phyloP scores from a whole-genome alignment of 169 alveolate species.

The Eimeria maxima region DNA sequence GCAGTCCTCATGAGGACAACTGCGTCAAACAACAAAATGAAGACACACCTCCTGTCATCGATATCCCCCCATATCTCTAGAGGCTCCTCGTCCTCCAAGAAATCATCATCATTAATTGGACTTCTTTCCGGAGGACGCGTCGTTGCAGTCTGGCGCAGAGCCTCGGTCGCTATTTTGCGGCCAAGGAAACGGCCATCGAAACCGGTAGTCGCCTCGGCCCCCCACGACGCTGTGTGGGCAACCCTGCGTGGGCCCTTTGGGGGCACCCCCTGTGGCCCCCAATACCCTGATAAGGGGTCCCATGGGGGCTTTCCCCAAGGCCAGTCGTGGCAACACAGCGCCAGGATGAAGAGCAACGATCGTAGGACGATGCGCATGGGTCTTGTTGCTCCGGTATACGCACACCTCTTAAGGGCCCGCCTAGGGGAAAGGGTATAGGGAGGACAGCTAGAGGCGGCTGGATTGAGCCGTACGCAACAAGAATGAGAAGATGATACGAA shows the following conservation, averaged over 20 bases:
- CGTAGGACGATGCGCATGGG: neutral
- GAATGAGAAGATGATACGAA: no score
- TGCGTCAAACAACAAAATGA: neutral
- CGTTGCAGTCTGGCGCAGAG: neutral
- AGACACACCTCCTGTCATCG: slow-evolving; percentile 39
- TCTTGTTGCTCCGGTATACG: neutral
- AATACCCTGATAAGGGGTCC: neutral
- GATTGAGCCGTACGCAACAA: no score
- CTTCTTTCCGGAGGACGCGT: neutral
- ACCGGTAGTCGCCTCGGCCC: neutral
- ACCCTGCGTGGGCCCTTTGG: neutral
- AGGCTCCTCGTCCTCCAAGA: slow-evolving; percentile 50
- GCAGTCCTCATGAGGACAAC: neutral
- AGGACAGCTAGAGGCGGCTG: neutral
- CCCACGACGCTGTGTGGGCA: neutral
- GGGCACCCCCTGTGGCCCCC: neutral
- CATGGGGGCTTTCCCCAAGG: neutral
- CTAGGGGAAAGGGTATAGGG: neutral
- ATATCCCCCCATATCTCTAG: slow-evolving; percentile 59
- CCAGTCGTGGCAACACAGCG: slow-evolving; percentile 7
- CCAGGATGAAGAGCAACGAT: neutral
- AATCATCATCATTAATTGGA: slow-evolving; percentile 33
- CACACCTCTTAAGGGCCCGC: no score
- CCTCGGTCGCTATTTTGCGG: slow-evolving; percentile 26
- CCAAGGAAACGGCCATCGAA: slow-evolving; percentile 58